Conservation (phyloP, 1,284 basidiomycete genomes). For the Microbotryum silenes-acaulis region DNA sequence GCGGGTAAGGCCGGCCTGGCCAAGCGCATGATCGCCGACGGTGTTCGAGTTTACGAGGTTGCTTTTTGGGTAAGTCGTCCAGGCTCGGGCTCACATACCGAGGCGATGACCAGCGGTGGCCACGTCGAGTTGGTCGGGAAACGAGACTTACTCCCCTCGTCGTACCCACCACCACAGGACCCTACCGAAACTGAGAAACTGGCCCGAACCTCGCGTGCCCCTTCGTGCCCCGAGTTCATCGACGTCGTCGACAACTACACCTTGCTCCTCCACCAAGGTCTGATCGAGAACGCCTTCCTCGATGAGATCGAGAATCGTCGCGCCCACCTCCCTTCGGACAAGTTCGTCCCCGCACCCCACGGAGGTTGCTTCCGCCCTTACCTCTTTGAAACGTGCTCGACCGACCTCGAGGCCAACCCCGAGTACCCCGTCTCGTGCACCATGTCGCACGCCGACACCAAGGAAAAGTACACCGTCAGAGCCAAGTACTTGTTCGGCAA, state of each 20-base stretch:
- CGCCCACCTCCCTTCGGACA: slow-evolving; percentile 21
- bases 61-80: slow-evolving; percentile 41
- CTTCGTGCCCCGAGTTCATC: slow-evolving; percentile 44
- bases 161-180: slow-evolving; percentile 20
- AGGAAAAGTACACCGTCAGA: slow-evolving; percentile 32
- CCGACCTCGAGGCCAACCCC: slow-evolving; percentile 17
- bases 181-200: slow-evolving; percentile 37
- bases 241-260: slow-evolving; percentile 44
- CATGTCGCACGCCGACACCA: slow-evolving; percentile 21
- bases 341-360: slow-evolving; percentile 25
- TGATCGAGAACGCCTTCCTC: slow-evolving; percentile 43
- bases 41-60: slow-evolving; percentile 42
- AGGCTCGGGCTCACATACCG: not conserved
- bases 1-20: slow-evolving; percentile 33
- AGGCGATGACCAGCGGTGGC: not conserved
- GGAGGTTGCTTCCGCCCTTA: slow-evolving; percentile 35
- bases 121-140: too few relatives aligned
- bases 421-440: slow-evolving; percentile 26
- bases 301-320: slow-evolving; percentile 40
- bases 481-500: slow-evolving; percentile 44
- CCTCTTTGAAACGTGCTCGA: slow-evolving; percentile 33
- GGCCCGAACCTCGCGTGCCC: slow-evolving; percentile 40
- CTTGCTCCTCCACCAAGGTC: slow-evolving; percentile 43
- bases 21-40: slow-evolving; percentile 36
- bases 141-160: too few relatives aligned